phyloP scores from a whole-genome alignment of 2,329 filamentous ascomycete species.

The Penicillium hordei region DNA sequence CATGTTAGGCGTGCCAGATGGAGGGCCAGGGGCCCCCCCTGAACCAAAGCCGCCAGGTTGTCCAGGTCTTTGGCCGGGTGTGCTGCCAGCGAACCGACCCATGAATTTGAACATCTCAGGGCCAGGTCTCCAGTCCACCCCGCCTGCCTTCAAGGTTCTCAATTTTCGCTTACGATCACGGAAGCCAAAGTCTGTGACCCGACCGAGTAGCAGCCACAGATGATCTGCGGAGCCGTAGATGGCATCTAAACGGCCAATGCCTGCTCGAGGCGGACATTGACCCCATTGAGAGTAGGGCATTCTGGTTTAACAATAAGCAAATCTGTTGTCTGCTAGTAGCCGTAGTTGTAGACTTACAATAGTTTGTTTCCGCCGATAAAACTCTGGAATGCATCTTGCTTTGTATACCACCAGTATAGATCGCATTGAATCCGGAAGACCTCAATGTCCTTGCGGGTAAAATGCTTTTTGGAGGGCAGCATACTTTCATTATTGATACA shows the following conservation, averaged over 20 bases:
- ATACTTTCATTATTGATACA: slow-evolving; percentile 42
- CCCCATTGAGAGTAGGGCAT: slow-evolving; percentile 78
- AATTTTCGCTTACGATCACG: slow-evolving; percentile 78
- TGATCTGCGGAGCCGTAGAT: slow-evolving; percentile 90
- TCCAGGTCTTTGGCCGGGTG: slow-evolving; percentile 11
- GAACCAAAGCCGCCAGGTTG: slow-evolving; percentile 13
- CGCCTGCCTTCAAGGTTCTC: slow-evolving; percentile 61
- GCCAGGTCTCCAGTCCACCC: slow-evolving; percentile 57
- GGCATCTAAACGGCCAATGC: slow-evolving; percentile 72
- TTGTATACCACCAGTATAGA: slow-evolving; percentile 92
- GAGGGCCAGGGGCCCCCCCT: slow-evolving; percentile 12
- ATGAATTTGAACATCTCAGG: slow-evolving; percentile 49
- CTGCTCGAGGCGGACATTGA: slow-evolving; percentile 82
- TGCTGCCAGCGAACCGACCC: slow-evolving; percentile 28
- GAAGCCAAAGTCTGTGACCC: slow-evolving; percentile 74
- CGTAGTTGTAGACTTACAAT: slow-evolving; percentile 62
- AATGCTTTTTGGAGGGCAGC: slow-evolving; percentile 32
- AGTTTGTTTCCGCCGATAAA: slow-evolving; percentile 80
- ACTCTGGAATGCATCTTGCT: slow-evolving; percentile 91
- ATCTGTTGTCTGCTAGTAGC: not conserved
- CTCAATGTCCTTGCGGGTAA: slow-evolving; percentile 64
- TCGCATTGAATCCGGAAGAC: slow-evolving; percentile 80
- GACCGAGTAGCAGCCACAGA: slow-evolving; percentile 74
- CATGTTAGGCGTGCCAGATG: slow-evolving; percentile 13
- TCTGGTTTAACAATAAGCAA: slow-evolving; percentile 48